phyloP scores from a whole-genome alignment of 768 basidiomycete genomes.

The Boletellus emodensis region DNA sequence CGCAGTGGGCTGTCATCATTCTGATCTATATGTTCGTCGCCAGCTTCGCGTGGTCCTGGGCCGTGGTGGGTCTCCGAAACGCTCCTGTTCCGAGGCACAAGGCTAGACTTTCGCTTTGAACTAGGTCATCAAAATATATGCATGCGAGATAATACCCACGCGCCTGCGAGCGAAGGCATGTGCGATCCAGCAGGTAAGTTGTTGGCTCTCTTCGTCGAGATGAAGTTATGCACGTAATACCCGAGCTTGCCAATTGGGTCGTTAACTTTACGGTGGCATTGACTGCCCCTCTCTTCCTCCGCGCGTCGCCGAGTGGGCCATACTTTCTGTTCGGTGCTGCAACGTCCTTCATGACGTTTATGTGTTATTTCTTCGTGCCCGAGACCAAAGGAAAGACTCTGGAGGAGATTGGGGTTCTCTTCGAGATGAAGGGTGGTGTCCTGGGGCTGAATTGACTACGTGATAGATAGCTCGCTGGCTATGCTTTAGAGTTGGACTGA shows the following conservation, averaged over 20 bases:
- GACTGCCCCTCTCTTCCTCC: slow-evolving; percentile 45
- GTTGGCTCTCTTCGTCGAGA: not conserved
- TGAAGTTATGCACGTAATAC: slow-evolving; percentile 5
- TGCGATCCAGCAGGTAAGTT: slow-evolving; percentile 41
- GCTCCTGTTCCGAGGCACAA: not conserved
- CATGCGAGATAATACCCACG: slow-evolving; percentile 46
- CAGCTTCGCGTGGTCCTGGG: slow-evolving; percentile 43
- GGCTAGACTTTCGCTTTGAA: not conserved
- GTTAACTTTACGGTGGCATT: slow-evolving; percentile 44
- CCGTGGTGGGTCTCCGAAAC: slow-evolving; percentile 27
- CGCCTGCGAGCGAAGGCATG: slow-evolving; percentile 43
- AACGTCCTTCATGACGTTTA: slow-evolving; percentile 33
- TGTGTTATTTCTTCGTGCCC: slow-evolving; percentile 39
- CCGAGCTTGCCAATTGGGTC: slow-evolving; percentile 24
- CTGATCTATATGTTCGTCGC: slow-evolving; percentile 47
- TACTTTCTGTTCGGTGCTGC: slow-evolving; percentile 46
- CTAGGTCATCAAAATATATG: slow-evolving; percentile 36
- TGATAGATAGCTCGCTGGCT: not conserved
- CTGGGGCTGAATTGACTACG: not conserved
- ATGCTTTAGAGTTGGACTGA: too few species aligned
- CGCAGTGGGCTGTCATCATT: slow-evolving; percentile 39
- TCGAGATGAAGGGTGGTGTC: slow-evolving; percentile 5
- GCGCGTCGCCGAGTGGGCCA: slow-evolving; percentile 40
- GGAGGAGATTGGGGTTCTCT: slow-evolving; percentile 36
- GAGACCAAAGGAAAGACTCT: slow-evolving; percentile 44